Evolutionary conservation across 306 rosid species (phyloP), one percentile per base, ranked within the genome.

Genomic region (Pyrus bretschneideri): DNA sequence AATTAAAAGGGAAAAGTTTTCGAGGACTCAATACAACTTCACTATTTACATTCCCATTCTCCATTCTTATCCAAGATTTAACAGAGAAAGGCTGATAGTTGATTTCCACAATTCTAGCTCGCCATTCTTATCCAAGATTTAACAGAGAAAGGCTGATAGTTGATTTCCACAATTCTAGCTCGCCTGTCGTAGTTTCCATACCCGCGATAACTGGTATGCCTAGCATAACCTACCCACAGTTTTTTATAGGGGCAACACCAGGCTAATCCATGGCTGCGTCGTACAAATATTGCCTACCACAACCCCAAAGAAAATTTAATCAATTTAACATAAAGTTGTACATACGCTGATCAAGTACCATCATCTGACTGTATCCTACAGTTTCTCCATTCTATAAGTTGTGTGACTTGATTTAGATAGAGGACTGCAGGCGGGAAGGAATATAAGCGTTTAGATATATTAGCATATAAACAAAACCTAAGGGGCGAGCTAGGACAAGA

Each of bases 241-340:
- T 80, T 81, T 71, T 83, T 40, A 73, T 78, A 78, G 46, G 93
- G 97, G 80, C 97, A 93, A 75, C 97, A 90, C 96, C 96, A 93
- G 42, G 90, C 96, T 78, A 93, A 84, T 60, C 97, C 97, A 76
- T 93, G 97, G 86, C 90, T 87, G 84, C 90, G 97, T 75, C 96
- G 96, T 38, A 88, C 97, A 83, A 92, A 92, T 78, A 90, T 81
- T 74, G 93, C 96, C 97, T 93, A 85, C 80, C 19, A 67, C 75
- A 76, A 64, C 61, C 18, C 77, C 73, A 72, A 73, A 55, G 30
- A 31, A 57, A 89, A 77, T 62, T 49, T 14, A 18, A 4, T 49
- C 19, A 72, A 71, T 14, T 35, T 22, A n/a, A 40, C 8, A 8
- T 55, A 14, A 12, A 25, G 15, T 25, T 25, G 5, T 57, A 21